Percentiles rank a stretch among this genome's conserved stretches.
phyloP scores from a whole-genome alignment of 202 grass and related monocot species.

The Dendrocalamus latiflorus region DNA sequence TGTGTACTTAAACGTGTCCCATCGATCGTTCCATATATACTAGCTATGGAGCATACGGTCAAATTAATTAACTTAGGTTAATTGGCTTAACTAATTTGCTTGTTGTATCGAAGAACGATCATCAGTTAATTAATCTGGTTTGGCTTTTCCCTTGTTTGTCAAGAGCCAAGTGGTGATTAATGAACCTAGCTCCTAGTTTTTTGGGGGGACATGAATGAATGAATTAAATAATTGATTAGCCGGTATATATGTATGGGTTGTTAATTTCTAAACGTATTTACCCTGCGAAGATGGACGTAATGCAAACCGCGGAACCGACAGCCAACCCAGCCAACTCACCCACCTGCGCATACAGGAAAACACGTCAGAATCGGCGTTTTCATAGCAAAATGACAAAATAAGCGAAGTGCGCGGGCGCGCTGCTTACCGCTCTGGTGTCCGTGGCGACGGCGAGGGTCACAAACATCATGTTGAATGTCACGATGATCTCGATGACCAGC shows the following conservation, averaged over 20 bases:
- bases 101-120: background rate
- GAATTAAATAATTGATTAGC: background rate
- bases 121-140: background rate
- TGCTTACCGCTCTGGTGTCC: slow-evolving; percentile 63
- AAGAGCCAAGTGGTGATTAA: slow-evolving; percentile 16
- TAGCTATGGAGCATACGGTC: background rate
- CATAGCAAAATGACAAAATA: background rate
- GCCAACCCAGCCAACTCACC: slow-evolving; percentile 96
- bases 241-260: background rate
- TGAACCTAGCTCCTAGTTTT: background rate
- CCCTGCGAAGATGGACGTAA: slow-evolving; percentile 98
- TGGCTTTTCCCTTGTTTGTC: slow-evolving; percentile 5
- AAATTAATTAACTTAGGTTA: background rate
- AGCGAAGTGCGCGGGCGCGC: background rate
- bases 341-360: slow-evolving; percentile 41
- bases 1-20: background rate
- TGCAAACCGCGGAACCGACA: slow-evolving; percentile 91
- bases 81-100: background rate
- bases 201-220: background rate
- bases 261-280: slow-evolving; percentile 38
- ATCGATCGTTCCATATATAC: background rate
- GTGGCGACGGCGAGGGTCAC: too few species aligned
- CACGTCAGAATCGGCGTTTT: background rate
- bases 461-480: slow-evolving; percentile 97
- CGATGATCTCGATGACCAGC: slow-evolving; percentile 72